These are phyloP conservation scores for Termitomyces sp. DNA, from an alignment of 768 basidiomycete genomes.

Conservation along the genomic window DNA sequence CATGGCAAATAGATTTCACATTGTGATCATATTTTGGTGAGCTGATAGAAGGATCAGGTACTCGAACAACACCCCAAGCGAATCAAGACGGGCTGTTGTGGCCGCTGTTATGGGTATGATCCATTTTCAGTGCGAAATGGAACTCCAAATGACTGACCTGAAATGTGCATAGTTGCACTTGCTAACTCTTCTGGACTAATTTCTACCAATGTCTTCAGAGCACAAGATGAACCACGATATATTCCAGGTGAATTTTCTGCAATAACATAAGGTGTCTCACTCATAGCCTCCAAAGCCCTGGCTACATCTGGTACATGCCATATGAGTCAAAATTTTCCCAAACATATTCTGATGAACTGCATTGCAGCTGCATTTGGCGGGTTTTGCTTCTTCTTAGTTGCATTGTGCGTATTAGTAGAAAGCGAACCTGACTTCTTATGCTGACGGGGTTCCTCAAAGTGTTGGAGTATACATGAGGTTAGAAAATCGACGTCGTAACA, in stretches of 20 bases:
- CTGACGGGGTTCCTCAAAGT: slow-evolving; percentile 14
- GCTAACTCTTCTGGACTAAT: slow-evolving; percentile 45
- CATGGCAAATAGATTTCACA: slow-evolving; percentile 23
- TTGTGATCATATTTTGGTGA: not conserved
- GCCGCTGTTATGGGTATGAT: slow-evolving; percentile 44
- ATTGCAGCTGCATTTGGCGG: slow-evolving; percentile 39
- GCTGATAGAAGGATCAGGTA: slow-evolving; percentile 22
- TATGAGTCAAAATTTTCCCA: not conserved
- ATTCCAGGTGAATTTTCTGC: slow-evolving; percentile 27
- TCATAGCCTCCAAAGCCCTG: slow-evolving; percentile 22
- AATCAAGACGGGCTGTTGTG: slow-evolving; percentile 42
- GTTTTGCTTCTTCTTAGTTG: slow-evolving; percentile 36
- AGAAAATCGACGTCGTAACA: slow-evolving; percentile 41
- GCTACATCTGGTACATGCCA: slow-evolving; percentile 33
- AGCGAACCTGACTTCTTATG: not conserved
- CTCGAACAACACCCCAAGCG: slow-evolving; percentile 44
- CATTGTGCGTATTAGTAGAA: slow-evolving; percentile 19
- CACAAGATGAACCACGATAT: slow-evolving; percentile 44
- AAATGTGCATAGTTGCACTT: slow-evolving; percentile 30
- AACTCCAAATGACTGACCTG: not conserved
- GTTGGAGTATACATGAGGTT: slow-evolving; percentile 43
- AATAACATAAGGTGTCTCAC: not conserved
- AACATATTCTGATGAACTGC: not conserved
- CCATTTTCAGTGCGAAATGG: not conserved
- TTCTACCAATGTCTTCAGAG: slow-evolving; percentile 46